Evolutionary conservation across 208 protist genomes (phyloP), one percentile per base, ranked within the genome.

Genomic region (Leishmania tarentolae): DNA sequence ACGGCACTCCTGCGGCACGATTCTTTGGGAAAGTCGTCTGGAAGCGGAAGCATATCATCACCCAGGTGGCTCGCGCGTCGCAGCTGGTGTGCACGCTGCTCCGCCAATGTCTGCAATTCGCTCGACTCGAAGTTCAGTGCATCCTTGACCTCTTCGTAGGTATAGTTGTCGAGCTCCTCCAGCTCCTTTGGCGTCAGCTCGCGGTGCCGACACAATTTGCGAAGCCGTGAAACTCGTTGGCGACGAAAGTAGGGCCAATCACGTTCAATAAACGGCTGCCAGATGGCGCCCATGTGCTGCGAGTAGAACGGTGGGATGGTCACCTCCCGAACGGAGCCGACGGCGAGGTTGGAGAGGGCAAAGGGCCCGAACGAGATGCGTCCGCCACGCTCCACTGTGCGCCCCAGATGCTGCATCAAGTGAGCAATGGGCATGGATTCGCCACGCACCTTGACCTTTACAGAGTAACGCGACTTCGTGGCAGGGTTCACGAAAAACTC

Each of bases 221-320:
- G 87, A 66, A 98, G 83, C 35, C 91, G 87, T 9, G 76, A 53
- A 35, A 95, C 90, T 61, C 95, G 93, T 83, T 94, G 93, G 35
- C 92, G 91, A 31, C 95, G 86, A 74, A 96, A 97, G 82, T 91
- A 97, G 11, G 95, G 95, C 93, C 93, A 97, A 84, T 98, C 95
- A 57, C 95, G 90, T 79, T 98, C 95, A 68, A 98, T 83, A 80
- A 98, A 98, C 11, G 90, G 84, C 85, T 92, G 84, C 95, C 95
- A 98, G 28, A 93, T 83, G 37, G 83, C 75, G 21, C 92, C 90
- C 11, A 93, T 65, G 83, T 94, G 87, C 44, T 90, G 80, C 40
- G 84, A 86, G 78, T 96, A 98, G 77, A 92, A 85, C 28, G 91
- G 93, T 68, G 93, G 95, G 52, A 98, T 87, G 28, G 93, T 95